phyloP scores from a whole-genome alignment of 495 filamentous ascomycete species.

The Penicillium turbatum region DNA sequence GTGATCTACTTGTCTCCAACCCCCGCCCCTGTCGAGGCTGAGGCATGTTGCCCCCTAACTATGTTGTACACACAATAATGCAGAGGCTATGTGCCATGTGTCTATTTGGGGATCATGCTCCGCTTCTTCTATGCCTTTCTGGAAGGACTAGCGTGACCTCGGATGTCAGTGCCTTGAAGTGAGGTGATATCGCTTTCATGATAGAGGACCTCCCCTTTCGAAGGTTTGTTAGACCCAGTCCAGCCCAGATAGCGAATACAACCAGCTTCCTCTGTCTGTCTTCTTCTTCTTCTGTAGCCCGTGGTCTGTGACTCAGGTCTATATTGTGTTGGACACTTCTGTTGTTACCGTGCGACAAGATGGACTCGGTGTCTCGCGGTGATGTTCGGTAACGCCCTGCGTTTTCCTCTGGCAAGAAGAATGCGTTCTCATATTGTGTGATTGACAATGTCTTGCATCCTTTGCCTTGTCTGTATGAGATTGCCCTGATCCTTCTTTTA shows the following conservation, averaged over 20 bases:
- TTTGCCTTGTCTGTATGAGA: not conserved
- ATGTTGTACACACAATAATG: not conserved
- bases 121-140: constrained; percentile 4
- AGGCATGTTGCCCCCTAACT: not conserved
- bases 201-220: not conserved
- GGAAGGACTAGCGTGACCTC: not conserved
- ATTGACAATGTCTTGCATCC: not conserved
- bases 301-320: too few relatives aligned
- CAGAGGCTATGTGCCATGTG: not conserved
- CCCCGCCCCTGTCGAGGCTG: not conserved
- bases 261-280: too few relatives aligned
- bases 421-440: not conserved
- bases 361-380: not conserved
- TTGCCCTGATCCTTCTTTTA: not conserved
- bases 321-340: too few relatives aligned
- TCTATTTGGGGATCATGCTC: not conserved
- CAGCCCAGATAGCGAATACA: too few relatives aligned
- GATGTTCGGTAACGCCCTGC: not conserved
- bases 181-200: not conserved
- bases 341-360: not conserved
- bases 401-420: not conserved
- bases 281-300: too few relatives aligned
- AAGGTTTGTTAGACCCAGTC: not conserved
- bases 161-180: not conserved
- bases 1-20: not conserved